These are phyloP conservation scores for Primulina huaijiensis DNA, from an alignment of 257 asterid species.

Conservation along the genomic window DNA sequence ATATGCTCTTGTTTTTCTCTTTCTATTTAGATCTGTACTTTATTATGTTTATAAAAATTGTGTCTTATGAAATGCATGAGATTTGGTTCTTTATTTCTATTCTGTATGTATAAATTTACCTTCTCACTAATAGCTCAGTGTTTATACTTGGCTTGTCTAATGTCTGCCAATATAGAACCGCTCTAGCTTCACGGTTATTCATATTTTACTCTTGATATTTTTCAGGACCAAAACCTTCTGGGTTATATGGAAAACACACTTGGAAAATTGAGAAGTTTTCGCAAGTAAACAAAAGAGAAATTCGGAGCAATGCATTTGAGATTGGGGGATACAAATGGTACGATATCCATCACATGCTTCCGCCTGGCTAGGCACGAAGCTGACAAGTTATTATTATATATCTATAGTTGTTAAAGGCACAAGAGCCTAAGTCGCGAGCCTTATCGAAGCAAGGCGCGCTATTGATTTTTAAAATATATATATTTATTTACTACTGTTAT, in stretches of 20 bases:
- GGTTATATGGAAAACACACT: constrained; percentile 48
- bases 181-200: background rate
- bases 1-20: background rate
- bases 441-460: no score
- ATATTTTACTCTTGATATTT: constrained; percentile 4
- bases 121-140: background rate
- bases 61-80: background rate
- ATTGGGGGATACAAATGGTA: constrained; percentile 68
- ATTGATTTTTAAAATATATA: no score
- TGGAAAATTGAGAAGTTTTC: constrained; percentile 65
- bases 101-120: background rate
- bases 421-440: no score
- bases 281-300: constrained; percentile 55
- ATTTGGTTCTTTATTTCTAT: background rate
- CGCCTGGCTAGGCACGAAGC: background rate
- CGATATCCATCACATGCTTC: constrained; percentile 1
- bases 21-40: background rate
- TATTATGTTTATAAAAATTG: no score
- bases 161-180: background rate
- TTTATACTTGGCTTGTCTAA: background rate
- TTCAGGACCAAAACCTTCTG: constrained; percentile 54
- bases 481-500: no score
- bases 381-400: background rate
- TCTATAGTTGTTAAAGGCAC: no score
- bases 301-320: constrained; percentile 56